phyloP scores from a whole-genome alignment of 2,329 filamentous ascomycete genomes.

The Eurotiales sp. region DNA sequence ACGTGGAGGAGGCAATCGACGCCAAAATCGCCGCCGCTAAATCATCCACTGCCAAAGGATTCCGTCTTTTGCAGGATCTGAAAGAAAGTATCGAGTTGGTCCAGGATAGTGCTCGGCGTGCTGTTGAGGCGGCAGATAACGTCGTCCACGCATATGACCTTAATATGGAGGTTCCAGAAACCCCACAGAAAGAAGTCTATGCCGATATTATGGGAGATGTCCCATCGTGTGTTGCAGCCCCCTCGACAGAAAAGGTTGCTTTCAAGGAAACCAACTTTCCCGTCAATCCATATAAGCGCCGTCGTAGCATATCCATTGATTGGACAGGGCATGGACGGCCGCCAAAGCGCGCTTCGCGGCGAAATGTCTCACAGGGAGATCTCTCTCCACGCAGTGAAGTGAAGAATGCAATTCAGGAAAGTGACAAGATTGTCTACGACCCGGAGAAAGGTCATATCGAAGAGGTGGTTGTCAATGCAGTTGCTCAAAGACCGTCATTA shows the following conservation, averaged over 20 bases:
- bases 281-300: constrained; percentile 44
- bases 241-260: constrained; percentile 35
- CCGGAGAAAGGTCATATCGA: constrained; percentile 34
- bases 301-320: constrained; percentile 39
- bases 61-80: constrained; percentile 57
- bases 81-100: constrained; percentile 68
- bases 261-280: constrained; percentile 43
- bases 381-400: constrained; percentile 38
- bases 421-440: constrained; percentile 37
- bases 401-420: constrained; percentile 41
- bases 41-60: constrained; percentile 35
- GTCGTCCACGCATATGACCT: constrained; percentile 72
- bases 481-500: constrained; percentile 32
- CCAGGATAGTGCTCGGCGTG: constrained; percentile 68
- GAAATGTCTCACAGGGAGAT: constrained; percentile 29
- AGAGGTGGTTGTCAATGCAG: constrained; percentile 37
- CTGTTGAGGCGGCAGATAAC: constrained; percentile 71
- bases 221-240: constrained; percentile 20
- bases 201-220: constrained; percentile 30
- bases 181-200: constrained; percentile 45
- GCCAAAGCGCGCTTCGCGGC: constrained; percentile 34
- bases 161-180: constrained; percentile 70
- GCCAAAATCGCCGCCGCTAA: constrained; percentile 44
- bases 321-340: constrained; percentile 28
- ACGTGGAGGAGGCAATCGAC: constrained; percentile 62